A percentile compares a stretch with the other conserved stretches of the same genome.
These are phyloP conservation scores for Backusella sp. DNA, from an alignment of 192 early-diverging fungal genomes.

Conservation along the genomic window DNA sequence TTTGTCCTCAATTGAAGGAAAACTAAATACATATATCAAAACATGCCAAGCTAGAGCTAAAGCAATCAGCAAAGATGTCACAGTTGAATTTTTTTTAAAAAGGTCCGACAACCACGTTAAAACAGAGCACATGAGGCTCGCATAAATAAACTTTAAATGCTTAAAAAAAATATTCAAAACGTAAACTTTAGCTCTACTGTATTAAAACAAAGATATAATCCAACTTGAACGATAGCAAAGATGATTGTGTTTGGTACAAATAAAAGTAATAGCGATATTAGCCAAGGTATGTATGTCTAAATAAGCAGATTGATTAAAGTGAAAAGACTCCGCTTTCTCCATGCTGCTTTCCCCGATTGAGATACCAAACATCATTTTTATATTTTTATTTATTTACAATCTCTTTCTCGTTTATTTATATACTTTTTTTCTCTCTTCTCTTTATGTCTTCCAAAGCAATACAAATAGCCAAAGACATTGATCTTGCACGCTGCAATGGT, in stretches of 20 bases:
- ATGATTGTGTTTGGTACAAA: neutral
- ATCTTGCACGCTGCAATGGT: slow-evolving; percentile 41
- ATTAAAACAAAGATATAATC: neutral
- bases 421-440: slow-evolving; percentile 6
- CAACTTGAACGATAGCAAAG: neutral
- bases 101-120: no score
- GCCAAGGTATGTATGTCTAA: neutral
- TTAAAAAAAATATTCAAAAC: neutral
- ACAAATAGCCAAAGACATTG: slow-evolving; percentile 45
- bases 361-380: neutral
- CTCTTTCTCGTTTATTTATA: neutral
- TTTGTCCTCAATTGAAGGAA: no score
- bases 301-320: neutral
- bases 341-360: slow-evolving; percentile 1
- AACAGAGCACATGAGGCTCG: neutral
- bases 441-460: slow-evolving; percentile 43
- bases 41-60: no score
- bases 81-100: no score
- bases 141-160: neutral
- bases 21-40: no score
- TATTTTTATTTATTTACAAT: slow-evolving; percentile 1
- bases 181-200: neutral
- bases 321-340: neutral
- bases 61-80: no score
- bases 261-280: neutral